phyloP scores from a whole-genome alignment of 257 asterid species.

The Rubia yunnanensis region DNA sequence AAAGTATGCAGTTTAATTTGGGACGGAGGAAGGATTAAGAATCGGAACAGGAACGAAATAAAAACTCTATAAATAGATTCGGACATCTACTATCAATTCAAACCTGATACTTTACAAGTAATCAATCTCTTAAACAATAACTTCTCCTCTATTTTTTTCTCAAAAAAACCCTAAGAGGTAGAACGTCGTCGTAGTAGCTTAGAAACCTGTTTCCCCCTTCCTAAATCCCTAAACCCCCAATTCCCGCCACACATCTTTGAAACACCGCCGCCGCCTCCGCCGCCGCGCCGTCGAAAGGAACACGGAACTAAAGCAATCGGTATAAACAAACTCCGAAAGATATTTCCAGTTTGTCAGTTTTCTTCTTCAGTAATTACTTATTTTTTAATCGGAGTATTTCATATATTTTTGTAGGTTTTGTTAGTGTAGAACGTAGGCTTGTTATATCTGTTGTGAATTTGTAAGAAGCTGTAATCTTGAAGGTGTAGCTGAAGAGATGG shows the following conservation, averaged over 20 bases:
- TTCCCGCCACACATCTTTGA: not conserved
- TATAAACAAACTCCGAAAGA: not conserved
- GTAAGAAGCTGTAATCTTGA: not conserved
- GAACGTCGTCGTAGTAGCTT: not conserved
- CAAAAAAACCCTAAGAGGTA: too few relatives aligned
- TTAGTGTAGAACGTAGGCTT: not conserved
- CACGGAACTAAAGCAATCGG: not conserved
- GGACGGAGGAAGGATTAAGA: too few relatives aligned
- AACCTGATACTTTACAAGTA: too few relatives aligned
- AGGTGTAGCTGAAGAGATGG: constrained; percentile 14
- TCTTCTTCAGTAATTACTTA: not conserved
- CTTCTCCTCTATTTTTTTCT: too few relatives aligned
- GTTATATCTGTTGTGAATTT: not conserved
- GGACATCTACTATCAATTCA: too few relatives aligned
- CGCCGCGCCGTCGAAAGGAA: not conserved
- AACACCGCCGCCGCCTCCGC: not conserved
- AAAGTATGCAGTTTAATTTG: too few relatives aligned
- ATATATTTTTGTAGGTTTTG: not conserved
- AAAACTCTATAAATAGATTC: too few relatives aligned
- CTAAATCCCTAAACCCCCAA: not conserved
- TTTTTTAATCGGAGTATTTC: too few relatives aligned
- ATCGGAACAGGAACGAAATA: too few relatives aligned
- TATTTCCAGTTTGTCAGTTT: not conserved
- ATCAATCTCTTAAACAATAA: too few relatives aligned
- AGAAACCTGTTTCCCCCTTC: not conserved